Base-by-base conservation (phyloP, 352 stramenopile species). In the Discostella stelligera region DNA sequence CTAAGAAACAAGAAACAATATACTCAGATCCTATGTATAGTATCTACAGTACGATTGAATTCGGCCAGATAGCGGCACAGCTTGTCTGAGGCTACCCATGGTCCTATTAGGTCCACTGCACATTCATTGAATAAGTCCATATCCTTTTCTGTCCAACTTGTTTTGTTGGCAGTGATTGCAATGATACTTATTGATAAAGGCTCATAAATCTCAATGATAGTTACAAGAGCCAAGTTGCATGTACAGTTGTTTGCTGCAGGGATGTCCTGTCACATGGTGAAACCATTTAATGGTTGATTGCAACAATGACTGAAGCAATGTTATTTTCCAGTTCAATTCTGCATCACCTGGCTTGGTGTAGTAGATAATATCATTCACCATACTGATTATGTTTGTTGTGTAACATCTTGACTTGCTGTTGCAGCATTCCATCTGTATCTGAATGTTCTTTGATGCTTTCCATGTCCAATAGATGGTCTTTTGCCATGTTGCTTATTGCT, bases 21-120 rank as follows among this genome's bases (percentile, higher is more conserved):
- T n/a, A n/a, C n/a, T n/a, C n/a, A n/a, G n/a, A n/a, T n/a, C n/a
- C n/a, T n/a, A n/a, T n/a, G n/a, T n/a, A n/a, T n/a, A n/a, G n/a
- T n/a, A n/a, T n/a, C n/a, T n/a, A n/a, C n/a, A n/a, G n/a, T n/a
- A n/a, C n/a, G n/a, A 61, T 49, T 44, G 46, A 85, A 86, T 4
- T 56, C 27, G 25, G n/a, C n/a, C n/a, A n/a, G 20, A 66, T 30
- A n/a, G 70, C 49, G 32, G 64, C 62, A 60, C 61, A 80, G n/a
- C n/a, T n/a, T 52, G 53, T 46, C 77, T 48, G 23, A 30, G 14
- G 71, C 16, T 59, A 52, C 73, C 73, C 77, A 88, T n/a, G 77
- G 73, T 53, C 81, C 81, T 55, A 85, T 83, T 32, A 83, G 39
- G 58, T 88, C 60, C 16, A 85, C 56, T 16, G 68, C 63, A 13